Base-by-base conservation (phyloP, 2,329 filamentous ascomycete genomes). In the Pseudogymnoascus sp. region DNA sequence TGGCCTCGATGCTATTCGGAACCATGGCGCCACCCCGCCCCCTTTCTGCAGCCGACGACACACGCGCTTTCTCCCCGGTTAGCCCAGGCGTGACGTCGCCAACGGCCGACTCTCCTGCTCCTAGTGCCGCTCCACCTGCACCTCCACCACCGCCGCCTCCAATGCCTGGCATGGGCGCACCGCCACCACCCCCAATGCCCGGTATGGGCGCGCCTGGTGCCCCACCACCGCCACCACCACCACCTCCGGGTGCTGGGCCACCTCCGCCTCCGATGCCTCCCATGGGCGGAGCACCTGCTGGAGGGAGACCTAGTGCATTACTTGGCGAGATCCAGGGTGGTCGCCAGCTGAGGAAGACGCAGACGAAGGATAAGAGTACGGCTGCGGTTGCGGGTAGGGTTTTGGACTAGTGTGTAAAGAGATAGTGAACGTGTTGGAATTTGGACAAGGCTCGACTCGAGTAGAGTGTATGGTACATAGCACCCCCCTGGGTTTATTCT, bases 21-120 rank as follows among this genome's bases (percentile, higher is more conserved):
- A 96, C 92, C 60, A 97, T 99, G 92, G 93, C 85, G 8, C 93
- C 94, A 39, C 93, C 94, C 12, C 86, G 93, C 60, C 92, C 93
- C 30, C 77, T 97, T 49, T 95, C 91, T 19, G 89, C 91, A 5
- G 86, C 90, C 74, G 91, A 90, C 62, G 86, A 89, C 67, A 89
- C 90, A 69, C 79, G 79, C 7, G 72, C 74, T 28, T 70, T 73
- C 8, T 73, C 78, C 16, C 77, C 76, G 62, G 74, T 79, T 39
- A 70, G 72, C 6, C 76, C 76, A 25, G 79, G 78, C 58, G 72
- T 75, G 62, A 74, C 72, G 62, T 78, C 77, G 14, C 77, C 79
- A 5, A 75, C 78, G 19, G 77, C 77, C 59, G 75, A 72, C 16
- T 73, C 73, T 41, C 70, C 75, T 35, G 73, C 73, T n/a, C 69